Evolutionary conservation across 768 basidiomycete genomes (phyloP), one percentile per base, ranked within the genome.

Genomic region (Boletus rubropictus): DNA sequence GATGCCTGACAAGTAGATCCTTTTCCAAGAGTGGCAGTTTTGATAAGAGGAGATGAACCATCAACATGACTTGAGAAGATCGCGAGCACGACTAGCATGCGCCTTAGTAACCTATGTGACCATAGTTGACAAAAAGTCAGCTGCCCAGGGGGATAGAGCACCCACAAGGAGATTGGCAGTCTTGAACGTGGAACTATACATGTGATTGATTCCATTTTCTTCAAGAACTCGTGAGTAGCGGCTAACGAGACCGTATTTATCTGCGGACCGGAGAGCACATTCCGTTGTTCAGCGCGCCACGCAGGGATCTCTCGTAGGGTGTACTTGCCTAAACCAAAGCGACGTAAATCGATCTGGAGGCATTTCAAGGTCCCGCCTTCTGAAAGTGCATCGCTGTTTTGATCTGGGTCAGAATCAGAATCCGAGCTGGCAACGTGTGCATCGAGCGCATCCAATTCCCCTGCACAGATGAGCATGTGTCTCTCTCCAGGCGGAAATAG

Each of bases 101-200:
- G 64, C 70, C 71, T 77, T 81, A 48, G 80, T 72, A 53, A 82
- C 79, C 79, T 81, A 44, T 20, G 15, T 24, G 21, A 51, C 27
- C 40, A 18, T 4, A 36, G 21, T 57, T 28, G 38, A 29, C 44
- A 33, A 39, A 32, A 24, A 4, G 27, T 39, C 45, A 25, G 34
- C 22, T 39, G 7, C 40, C 24, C 21, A 20, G 39, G 36, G 55
- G 46, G 35, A 44, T 59, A 70, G 51, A 43, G 12, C 25, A 54
- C 54, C 21, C 55, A 89, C 86, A 56, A 89, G 69, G 27, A 90
- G 64, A 64, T 90, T 89, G 46, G 87, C 87, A 6, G 84, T 85
- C 67, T 86, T 86, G 61, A 80, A 84, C n/a, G 87, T 88, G 36
- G 85, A 86, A 48, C 81, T 84, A 60, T 89, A 89, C 78, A 89